These are phyloP conservation scores for Tinospora cordifolia DNA, from an alignment of 164 flowering plant species.

Conservation along the genomic window DNA sequence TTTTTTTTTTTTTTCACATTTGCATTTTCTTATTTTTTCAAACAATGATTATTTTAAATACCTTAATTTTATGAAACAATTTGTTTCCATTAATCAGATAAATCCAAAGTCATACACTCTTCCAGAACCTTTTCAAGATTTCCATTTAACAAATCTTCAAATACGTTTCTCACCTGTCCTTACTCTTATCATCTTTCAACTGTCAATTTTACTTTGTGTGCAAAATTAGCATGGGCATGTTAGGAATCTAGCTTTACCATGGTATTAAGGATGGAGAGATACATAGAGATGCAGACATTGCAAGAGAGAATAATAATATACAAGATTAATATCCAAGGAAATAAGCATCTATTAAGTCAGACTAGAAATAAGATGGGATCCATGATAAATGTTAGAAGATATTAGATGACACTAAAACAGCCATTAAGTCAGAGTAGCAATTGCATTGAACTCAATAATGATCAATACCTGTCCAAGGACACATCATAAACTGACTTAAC, in stretches of 20 bases:
- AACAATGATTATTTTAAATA: too few species aligned
- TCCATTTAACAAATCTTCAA: too few species aligned
- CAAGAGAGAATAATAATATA: not conserved
- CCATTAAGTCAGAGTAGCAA: not conserved
- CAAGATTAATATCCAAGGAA: not conserved
- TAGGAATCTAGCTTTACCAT: not conserved
- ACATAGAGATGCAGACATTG: not conserved
- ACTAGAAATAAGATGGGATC: not conserved
- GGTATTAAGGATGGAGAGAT: not conserved
- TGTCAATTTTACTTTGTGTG: not conserved
- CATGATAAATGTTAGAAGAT: not conserved
- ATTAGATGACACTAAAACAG: not conserved
- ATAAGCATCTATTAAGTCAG: not conserved
- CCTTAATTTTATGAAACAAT: too few species aligned
- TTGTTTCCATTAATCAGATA: too few species aligned
- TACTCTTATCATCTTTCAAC: too few species aligned
- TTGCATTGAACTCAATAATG: not conserved
- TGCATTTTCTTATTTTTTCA: too few species aligned
- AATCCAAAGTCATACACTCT: too few species aligned
- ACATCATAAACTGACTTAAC: conserved; percentile 57
- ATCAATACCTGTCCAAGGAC: conserved; percentile 54
- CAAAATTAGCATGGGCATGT: conserved; percentile 1
- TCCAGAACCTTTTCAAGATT: too few species aligned
- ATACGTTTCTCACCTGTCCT: too few species aligned
- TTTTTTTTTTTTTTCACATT: too few species aligned